phyloP scores from a whole-genome alignment of 2,329 filamentous ascomycete species.

The Calonectria multiphialidica region DNA sequence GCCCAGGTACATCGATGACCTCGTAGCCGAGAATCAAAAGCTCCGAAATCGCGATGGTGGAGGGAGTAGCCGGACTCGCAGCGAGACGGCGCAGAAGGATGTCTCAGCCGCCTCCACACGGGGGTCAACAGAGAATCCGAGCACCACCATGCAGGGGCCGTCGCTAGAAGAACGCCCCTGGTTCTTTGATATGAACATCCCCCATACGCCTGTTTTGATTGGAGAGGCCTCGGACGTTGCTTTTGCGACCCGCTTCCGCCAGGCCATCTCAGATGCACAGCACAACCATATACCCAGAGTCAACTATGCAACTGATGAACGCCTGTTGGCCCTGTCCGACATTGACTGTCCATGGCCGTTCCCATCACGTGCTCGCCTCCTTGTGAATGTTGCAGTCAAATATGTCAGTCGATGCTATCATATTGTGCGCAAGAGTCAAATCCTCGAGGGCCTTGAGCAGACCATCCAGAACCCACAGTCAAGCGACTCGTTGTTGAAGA shows the following conservation, averaged over 20 bases:
- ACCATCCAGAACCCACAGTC: constrained; percentile 50
- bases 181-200: constrained; percentile 50
- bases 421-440: constrained; percentile 53
- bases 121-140: constrained; percentile 15
- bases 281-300: constrained; percentile 49
- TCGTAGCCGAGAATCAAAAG: constrained; percentile 49
- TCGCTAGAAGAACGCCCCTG: constrained; percentile 44
- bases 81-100: constrained; percentile 29
- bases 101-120: constrained; percentile 10
- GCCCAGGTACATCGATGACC: constrained; percentile 49
- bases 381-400: constrained; percentile 53
- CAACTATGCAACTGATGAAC: constrained; percentile 49
- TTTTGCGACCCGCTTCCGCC: constrained; percentile 52
- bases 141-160: constrained; percentile 31
- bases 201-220: constrained; percentile 50
- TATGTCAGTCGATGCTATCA: constrained; percentile 57
- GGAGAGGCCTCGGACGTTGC: constrained; percentile 52
- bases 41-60: constrained; percentile 37
- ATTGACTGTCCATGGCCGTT: constrained; percentile 53
- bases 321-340: constrained; percentile 42
- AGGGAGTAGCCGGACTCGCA: constrained; percentile 25
- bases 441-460: constrained; percentile 52
- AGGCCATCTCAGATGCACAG: constrained; percentile 47
- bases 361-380: constrained; percentile 44
- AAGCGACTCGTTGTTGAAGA: constrained; percentile 48